Conservation (phyloP, 495 filamentous ascomycete genomes). For the Hypoxylon trugodes region DNA sequence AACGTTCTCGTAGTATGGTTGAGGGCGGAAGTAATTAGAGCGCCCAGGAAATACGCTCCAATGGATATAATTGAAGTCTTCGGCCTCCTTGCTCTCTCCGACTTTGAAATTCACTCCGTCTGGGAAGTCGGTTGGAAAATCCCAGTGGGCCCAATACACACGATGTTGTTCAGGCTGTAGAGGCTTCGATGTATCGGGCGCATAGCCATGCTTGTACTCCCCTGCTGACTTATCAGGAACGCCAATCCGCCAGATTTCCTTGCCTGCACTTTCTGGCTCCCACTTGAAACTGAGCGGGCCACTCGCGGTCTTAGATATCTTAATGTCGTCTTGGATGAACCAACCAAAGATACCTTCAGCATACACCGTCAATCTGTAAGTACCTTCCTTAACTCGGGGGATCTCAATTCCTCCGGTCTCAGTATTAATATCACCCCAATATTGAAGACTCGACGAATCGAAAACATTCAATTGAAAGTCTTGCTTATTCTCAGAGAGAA, state of each 20-base stretch:
- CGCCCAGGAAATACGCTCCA: constrained; percentile 60
- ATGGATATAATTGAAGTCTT: constrained; percentile 63
- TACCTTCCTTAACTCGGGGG: constrained; percentile 56
- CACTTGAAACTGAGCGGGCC: constrained; percentile 45
- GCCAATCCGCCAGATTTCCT: constrained; percentile 64
- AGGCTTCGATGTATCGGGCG: constrained; percentile 53
- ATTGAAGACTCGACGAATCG: constrained; percentile 57
- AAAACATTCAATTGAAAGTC: constrained; percentile 64
- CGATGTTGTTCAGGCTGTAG: constrained; percentile 58
- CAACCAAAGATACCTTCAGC: constrained; percentile 64
- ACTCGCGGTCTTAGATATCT: constrained; percentile 21
- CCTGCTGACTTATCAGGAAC: constrained; percentile 63
- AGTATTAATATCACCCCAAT: constrained; percentile 60
- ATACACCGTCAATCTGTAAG: constrained; percentile 64
- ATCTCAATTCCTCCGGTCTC: constrained; percentile 54
- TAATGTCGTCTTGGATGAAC: constrained; percentile 56
- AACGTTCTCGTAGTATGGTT: constrained; percentile 47
- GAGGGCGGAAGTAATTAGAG: constrained; percentile 41
- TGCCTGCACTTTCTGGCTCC: constrained; percentile 59
- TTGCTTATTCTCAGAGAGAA: constrained; percentile 57
- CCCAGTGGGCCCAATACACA: constrained; percentile 65
- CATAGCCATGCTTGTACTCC: constrained; percentile 62
- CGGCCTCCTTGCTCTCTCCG: constrained; percentile 51
- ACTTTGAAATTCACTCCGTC: constrained; percentile 59
- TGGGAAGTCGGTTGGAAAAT: constrained; percentile 63